A percentile compares a stretch with the other conserved stretches of the same genome.
phyloP scores from a whole-genome alignment of 306 rosid species.

The Carpinus fangiana region DNA sequence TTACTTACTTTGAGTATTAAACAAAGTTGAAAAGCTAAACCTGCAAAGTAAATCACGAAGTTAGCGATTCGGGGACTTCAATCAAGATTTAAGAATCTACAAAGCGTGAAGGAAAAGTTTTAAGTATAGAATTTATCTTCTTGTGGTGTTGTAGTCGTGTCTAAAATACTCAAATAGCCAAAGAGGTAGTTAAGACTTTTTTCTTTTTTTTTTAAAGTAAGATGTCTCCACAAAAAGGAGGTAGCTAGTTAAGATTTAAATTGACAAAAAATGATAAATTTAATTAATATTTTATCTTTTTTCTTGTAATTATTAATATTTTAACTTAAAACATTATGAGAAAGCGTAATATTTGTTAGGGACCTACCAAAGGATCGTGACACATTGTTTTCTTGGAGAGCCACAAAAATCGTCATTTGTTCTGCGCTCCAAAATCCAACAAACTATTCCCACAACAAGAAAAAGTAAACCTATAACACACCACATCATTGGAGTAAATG shows the following conservation, averaged over 20 bases:
- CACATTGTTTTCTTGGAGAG: constrained; percentile 74
- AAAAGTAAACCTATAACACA: constrained; percentile 62
- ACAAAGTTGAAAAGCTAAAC: constrained; percentile 72
- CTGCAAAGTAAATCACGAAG: constrained; percentile 27
- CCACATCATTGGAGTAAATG: constrained; percentile 83
- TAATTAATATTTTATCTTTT: too few relatives aligned
- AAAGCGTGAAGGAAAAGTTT: not conserved
- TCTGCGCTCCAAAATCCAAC: constrained; percentile 96
- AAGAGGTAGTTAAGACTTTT: too few relatives aligned
- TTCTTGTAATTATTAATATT: too few relatives aligned
- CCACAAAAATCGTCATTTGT: constrained; percentile 85
- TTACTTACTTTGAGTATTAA: constrained; percentile 81
- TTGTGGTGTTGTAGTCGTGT: too few relatives aligned
- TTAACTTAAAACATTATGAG: too few relatives aligned
- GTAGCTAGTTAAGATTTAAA: too few relatives aligned
- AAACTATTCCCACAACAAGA: constrained; percentile 68
- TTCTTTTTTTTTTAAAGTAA: too few relatives aligned
- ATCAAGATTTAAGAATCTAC: too few relatives aligned
- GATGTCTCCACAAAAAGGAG: too few relatives aligned
- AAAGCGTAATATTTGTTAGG: not conserved
- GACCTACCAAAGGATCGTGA: constrained; percentile 72
- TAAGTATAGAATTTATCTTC: too few relatives aligned
- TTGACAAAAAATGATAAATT: too few relatives aligned
- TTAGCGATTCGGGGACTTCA: not conserved
- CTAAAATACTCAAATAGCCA: too few relatives aligned